Evolutionary conservation across 1,284 basidiomycete genomes (phyloP), one percentile per base, ranked within the genome.

Genomic region (Fomitopsis palustris): DNA sequence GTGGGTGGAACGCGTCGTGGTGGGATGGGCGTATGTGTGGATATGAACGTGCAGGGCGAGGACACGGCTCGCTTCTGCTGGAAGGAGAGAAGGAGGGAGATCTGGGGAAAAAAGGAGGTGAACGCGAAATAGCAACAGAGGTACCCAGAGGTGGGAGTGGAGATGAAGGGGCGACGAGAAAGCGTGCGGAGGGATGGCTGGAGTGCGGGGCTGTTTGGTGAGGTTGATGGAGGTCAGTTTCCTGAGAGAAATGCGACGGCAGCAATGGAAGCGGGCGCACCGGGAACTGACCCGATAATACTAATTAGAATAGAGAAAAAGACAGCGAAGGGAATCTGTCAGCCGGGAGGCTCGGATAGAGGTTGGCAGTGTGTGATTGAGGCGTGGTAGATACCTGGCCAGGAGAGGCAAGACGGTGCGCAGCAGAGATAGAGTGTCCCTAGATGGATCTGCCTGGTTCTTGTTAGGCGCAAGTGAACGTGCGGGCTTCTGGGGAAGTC

Each of bases 181-280:
- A 27, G 47, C 29, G 45, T n/a, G 45, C 43, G 45, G 10, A 31
- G 55, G 25, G 35, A 33, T 52, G 49, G 49, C 29, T 53, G 47
- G 25, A 57, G 38, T 53, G 56, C 51, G 56, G 49, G 56, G 56
- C 33, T 45, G 55, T 52, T 37, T 25, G 45, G 54, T 41, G 42
- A 19, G 54, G 54, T 19, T 42, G 39, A 45, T 55, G 41, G 33
- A 55, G 43, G 57, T 59, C 53, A 54, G 53, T 53, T 53, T 53
- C 51, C 29, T 59, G 57, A 31, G 53, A 55, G 53, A 37, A 55
- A 27, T n/a, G 29, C 33, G 38, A 29, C 33, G 57, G 45, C 49
- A 42, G 27, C 38, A 52, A 51, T 59, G 52, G 41, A 23, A 45
- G 51, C 21, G 39, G 53, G 33, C 53, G 23, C 27, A 52, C 49